These are phyloP conservation scores for Ogataea minuta DNA, from an alignment of 805 yeast species.

Conservation along the genomic window DNA sequence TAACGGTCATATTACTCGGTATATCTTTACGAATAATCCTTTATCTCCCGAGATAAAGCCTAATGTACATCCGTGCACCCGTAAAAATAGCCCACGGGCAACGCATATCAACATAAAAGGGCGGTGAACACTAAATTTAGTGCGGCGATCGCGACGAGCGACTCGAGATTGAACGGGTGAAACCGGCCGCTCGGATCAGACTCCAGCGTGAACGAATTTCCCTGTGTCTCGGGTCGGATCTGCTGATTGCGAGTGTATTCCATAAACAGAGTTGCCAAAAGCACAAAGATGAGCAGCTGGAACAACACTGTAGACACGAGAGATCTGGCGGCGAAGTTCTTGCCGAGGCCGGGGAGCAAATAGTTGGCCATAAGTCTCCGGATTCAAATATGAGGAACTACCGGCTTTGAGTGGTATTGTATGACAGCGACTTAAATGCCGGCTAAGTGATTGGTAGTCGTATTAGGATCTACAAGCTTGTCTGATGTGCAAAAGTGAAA, in stretches of 20 bases:
- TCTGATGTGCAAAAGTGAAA: too few relatives aligned
- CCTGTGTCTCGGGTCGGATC: not conserved
- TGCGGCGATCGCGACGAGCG: slow-evolving; percentile 10
- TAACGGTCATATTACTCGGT: slow-evolving; percentile 6
- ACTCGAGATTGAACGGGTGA: slow-evolving; percentile 16
- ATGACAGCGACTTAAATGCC: too few relatives aligned
- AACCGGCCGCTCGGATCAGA: slow-evolving; percentile 14
- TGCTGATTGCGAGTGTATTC: slow-evolving; percentile 1
- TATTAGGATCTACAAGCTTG: too few relatives aligned
- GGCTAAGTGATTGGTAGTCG: too few relatives aligned
- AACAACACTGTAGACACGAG: not conserved
- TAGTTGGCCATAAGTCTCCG: slow-evolving; percentile 1
- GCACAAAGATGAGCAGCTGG: slow-evolving; percentile 3
- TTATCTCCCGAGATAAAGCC: too few relatives aligned
- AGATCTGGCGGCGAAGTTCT: not conserved
- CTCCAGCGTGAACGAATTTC: slow-evolving; percentile 3
- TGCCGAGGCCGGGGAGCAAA: not conserved
- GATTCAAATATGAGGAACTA: too few relatives aligned
- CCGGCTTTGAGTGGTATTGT: too few relatives aligned
- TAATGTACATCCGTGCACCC: not conserved
- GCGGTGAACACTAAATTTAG: slow-evolving; percentile 7
- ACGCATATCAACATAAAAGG: slow-evolving; percentile 11
- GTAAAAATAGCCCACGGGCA: too few relatives aligned
- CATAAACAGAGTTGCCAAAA: slow-evolving; percentile 1
- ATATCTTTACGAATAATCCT: too few relatives aligned